Base-by-base conservation (phyloP, 164 flowering plant genomes). In the Aristolochia fimbriata region DNA sequence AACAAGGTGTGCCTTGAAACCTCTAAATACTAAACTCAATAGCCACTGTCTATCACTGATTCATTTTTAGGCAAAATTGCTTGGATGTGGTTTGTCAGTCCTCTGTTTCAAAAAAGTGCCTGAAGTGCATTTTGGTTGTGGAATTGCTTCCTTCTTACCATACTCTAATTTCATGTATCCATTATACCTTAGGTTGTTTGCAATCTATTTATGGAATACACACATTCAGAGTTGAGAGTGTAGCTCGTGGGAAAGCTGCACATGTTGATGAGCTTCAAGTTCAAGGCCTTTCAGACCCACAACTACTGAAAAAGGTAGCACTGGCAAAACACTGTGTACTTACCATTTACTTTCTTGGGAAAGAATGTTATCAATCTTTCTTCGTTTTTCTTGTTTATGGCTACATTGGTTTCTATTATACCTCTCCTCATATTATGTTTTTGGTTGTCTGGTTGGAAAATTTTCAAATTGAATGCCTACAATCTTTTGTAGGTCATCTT, bases 261-360 rank as follows among this genome's bases (percentile, higher is more conserved):
- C 84, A 85, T 8, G 91, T 89, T 15, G 94, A 89, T 77, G 89
- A 86, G 74, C 73, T 89, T 46, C 97, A 72, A 70, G 71, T 89
- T 60, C 94, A 89, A 74, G 97, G 97, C 55, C 74, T 89, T 54
- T 66, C 73, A 41, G 70, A 82, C 47, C 97, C 91, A 65, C 85
- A 71, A 27, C 55, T 70, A 55, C 58, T 89, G 64, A 82, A 88
- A 70, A 85, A 83, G 97, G 94, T 83, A 63, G 57, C 22, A 33
- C 8, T 4, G 17, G n/a, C 9, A 24, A 53, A 19, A 19, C 25
- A 21, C 56, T 24, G 27, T 53, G 2, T 1, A 21, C 8, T 7
- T 19, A 1, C 6, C 22, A 20, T 8, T 24, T 10, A 6, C 7
- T 20, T 21, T 6, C 1, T 5, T 19, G 15, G 22, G 23, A 21